phyloP scores from a whole-genome alignment of 306 rosid genomes.

The Dalbergia cochinchinensis region DNA sequence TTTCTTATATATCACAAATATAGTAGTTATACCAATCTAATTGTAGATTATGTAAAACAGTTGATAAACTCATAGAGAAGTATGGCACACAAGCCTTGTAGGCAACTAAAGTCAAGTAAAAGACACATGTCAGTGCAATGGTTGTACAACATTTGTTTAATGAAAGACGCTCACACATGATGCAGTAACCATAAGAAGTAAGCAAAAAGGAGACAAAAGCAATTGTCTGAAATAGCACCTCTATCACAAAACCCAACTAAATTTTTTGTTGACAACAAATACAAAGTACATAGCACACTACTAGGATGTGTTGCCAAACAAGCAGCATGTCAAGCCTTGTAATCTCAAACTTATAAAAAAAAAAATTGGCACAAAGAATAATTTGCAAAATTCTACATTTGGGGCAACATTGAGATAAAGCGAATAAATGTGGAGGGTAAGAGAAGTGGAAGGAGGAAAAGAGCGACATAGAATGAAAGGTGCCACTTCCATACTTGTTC shows the following conservation, averaged over 20 bases:
- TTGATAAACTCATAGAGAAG: constrained; percentile 72
- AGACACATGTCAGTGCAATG: constrained; percentile 84
- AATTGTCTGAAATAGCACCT: constrained; percentile 94
- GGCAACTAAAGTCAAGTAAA: constrained; percentile 96
- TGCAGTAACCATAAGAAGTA: constrained; percentile 96
- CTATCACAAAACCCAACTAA: constrained; percentile 60
- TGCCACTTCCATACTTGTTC: constrained; percentile 82
- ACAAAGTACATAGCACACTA: constrained; percentile 19
- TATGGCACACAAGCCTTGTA: constrained; percentile 92
- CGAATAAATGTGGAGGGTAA: constrained; percentile 1
- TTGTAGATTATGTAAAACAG: constrained; percentile 10
- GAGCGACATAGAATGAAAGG: constrained; percentile 16
- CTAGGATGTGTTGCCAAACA: constrained; percentile 36
- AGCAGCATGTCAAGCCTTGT: constrained; percentile 25
- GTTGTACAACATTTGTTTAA: constrained; percentile 82
- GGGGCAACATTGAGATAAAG: constrained; percentile 16
- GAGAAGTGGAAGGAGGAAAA: neutral
- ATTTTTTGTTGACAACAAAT: constrained; percentile 9
- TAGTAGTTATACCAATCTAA: constrained; percentile 18
- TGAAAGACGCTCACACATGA: constrained; percentile 91
- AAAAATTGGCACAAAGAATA: constrained; percentile 10
- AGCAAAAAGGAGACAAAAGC: constrained; percentile 90
- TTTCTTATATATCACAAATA: neutral
- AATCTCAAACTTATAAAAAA: constrained; percentile 17
- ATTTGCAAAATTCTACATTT: neutral